A percentile compares a stretch with the other conserved stretches of the same genome.
These are phyloP conservation scores for Aspergillus sp. DNA, from an alignment of 2,329 filamentous ascomycete species.

Conservation along the genomic window DNA sequence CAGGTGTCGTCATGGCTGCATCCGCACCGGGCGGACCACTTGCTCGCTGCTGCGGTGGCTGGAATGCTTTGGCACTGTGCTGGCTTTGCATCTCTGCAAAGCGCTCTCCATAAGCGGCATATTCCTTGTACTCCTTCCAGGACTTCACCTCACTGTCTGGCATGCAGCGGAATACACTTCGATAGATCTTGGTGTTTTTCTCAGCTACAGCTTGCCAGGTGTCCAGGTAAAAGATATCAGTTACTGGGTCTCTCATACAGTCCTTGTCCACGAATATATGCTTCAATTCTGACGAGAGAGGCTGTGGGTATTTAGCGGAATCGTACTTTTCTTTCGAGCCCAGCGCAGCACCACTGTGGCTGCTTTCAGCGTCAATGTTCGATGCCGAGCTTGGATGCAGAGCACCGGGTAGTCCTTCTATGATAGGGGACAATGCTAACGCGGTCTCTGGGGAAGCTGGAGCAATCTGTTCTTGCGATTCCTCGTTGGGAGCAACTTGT, in stretches of 20 bases:
- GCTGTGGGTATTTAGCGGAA: slow-evolving; percentile 44
- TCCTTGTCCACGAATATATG: slow-evolving; percentile 72
- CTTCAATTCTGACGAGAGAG: slow-evolving; percentile 59
- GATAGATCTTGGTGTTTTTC: slow-evolving; percentile 93
- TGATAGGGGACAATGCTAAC: slow-evolving; percentile 10
- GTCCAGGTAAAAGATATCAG: slow-evolving; percentile 74
- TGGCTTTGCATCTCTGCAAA: slow-evolving; percentile 64
- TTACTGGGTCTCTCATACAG: slow-evolving; percentile 89
- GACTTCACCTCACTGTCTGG: slow-evolving; percentile 89
- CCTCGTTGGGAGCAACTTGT: slow-evolving; percentile 13
- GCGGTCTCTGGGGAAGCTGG: slow-evolving; percentile 14
- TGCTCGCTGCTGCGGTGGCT: slow-evolving; percentile 37
- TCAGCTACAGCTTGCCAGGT: slow-evolving; percentile 80
- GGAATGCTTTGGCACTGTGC: slow-evolving; percentile 44
- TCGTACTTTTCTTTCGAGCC: slow-evolving; percentile 37
- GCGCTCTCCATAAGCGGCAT: slow-evolving; percentile 65
- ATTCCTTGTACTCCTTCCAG: slow-evolving; percentile 90
- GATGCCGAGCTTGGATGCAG: slow-evolving; percentile 63
- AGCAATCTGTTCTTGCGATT: slow-evolving; percentile 10
- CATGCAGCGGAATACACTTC: slow-evolving; percentile 92
- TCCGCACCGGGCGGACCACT: slow-evolving; percentile 34
- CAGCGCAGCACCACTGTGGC: slow-evolving; percentile 61
- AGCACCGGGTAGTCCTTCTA: slow-evolving; percentile 16
- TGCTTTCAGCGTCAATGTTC: slow-evolving; percentile 75
- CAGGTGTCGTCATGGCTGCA: slow-evolving; percentile 14